phyloP scores from a whole-genome alignment of 441 rosid genomes.

The Metrosideros polymorpha region DNA sequence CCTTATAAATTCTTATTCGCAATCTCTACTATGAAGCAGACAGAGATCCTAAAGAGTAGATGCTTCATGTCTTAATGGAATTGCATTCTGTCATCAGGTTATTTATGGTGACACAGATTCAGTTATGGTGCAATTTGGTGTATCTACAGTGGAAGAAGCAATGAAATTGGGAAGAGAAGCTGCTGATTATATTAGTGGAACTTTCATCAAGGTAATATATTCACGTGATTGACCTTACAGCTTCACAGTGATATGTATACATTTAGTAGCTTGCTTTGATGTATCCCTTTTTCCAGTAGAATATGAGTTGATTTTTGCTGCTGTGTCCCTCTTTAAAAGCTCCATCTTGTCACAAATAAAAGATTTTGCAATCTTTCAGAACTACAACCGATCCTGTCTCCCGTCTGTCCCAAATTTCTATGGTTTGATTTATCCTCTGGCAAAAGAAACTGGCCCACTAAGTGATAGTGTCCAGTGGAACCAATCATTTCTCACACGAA shows the following conservation, averaged over 20 bases:
- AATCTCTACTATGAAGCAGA: not conserved
- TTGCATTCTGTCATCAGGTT: constrained; percentile 39
- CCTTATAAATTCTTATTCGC: not conserved
- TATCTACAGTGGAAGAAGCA: constrained; percentile 63
- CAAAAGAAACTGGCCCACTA: not conserved
- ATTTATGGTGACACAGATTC: constrained; percentile 99
- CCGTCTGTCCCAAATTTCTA: not conserved
- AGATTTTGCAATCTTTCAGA: not conserved
- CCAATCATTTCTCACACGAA: not conserved
- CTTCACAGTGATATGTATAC: not conserved
- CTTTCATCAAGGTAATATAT: constrained; percentile 62
- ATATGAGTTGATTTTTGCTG: not conserved
- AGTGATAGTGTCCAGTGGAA: not conserved
- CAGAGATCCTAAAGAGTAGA: not conserved
- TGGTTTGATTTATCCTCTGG: not conserved
- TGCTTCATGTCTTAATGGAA: not conserved
- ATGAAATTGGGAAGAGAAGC: constrained; percentile 97
- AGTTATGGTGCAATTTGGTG: constrained; percentile 99
- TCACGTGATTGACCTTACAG: not conserved
- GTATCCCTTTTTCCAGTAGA: not conserved
- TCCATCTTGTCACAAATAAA: not conserved
- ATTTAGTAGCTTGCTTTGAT: not conserved
- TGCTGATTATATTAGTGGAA: constrained; percentile 77
- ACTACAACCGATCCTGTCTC: not conserved
- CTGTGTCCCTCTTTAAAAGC: not conserved